phyloP scores from a whole-genome alignment of 495 filamentous ascomycete genomes.

The Tuber umbilicatum region DNA sequence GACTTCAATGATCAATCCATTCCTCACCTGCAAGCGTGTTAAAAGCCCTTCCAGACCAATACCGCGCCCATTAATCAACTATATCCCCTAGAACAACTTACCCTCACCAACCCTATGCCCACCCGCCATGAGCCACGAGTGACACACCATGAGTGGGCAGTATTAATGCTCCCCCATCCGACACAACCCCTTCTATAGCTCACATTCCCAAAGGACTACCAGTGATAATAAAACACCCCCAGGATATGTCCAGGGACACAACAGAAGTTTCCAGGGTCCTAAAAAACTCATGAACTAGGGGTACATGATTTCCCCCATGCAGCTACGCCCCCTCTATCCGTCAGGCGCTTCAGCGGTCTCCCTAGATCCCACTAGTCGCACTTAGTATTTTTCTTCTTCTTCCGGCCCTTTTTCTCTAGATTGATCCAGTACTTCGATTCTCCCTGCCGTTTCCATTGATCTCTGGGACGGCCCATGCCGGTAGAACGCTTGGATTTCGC shows the following conservation, averaged over 20 bases:
- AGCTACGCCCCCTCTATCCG: neutral
- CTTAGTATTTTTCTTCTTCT: neutral
- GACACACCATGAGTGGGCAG: neutral
- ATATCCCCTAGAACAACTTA: neutral
- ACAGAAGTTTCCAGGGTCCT: neutral
- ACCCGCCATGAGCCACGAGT: neutral
- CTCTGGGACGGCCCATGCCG: too few species aligned
- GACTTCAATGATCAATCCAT: neutral
- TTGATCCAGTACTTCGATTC: neutral
- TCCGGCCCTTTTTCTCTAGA: neutral
- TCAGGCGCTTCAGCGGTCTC: neutral
- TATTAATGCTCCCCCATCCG: too few species aligned
- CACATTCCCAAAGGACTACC: neutral
- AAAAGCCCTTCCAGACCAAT: neutral
- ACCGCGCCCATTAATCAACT: neutral
- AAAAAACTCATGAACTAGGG: neutral
- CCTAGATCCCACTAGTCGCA: neutral
- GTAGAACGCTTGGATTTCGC: too few species aligned
- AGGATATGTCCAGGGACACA: neutral
- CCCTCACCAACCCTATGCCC: neutral
- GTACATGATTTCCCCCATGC: neutral
- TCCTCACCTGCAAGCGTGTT: neutral
- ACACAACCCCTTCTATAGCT: neutral
- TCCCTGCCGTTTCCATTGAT: too few species aligned
- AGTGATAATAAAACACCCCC: neutral